Evolutionary conservation across 106 monocot species (phyloP), one percentile per base, ranked within the genome.

Genomic region (Phalaenopsis equestris): DNA sequence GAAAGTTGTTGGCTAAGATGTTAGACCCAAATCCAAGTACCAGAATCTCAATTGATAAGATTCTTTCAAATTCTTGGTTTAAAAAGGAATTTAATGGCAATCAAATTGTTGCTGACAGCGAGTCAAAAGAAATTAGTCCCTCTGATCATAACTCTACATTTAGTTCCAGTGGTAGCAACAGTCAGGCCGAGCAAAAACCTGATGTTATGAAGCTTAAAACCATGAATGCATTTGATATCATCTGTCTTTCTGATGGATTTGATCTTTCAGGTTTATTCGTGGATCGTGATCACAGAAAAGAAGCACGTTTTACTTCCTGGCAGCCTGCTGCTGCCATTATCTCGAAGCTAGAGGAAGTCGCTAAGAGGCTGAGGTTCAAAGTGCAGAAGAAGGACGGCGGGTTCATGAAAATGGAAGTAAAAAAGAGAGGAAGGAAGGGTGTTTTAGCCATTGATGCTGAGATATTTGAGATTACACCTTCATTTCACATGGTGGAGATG

Each of bases 221-320:
- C 78, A 78, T 92, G 84, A 92, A 92, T 83, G 92, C 92, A 79
- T 92, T 92, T 42, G 89, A 92, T 72, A 92, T 92, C 55, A 92
- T 92, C 72, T 87, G 89, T 72, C 81, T 92, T 72, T 92, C 92
- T 7, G 82, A 77, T 19, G 92, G 92, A 64, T 92, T 92, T 78
- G 89, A 92, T 80, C 89, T 92, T 73, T 92, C 92, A 1, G 87
- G 89, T 36, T 85, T 92, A 73, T 92, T 92, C 46, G 89, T 85
- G 49, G 77, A 89, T 24, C 81, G 30, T 1, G 75, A 84, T 46
- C 75, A 77, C 37, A 82, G 58, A 75, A 87, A 79, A 76, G 92
- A 92, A 80, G 81, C 81, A 21, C 79, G 89, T 36, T 92, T 92
- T 52, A 86, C 85, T 56, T 92, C 92, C 38, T 65, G 38, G 37